Evolutionary conservation across 768 basidiomycete species (phyloP), one percentile per base, ranked within the genome.

Genomic region (Boletus sp.): DNA sequence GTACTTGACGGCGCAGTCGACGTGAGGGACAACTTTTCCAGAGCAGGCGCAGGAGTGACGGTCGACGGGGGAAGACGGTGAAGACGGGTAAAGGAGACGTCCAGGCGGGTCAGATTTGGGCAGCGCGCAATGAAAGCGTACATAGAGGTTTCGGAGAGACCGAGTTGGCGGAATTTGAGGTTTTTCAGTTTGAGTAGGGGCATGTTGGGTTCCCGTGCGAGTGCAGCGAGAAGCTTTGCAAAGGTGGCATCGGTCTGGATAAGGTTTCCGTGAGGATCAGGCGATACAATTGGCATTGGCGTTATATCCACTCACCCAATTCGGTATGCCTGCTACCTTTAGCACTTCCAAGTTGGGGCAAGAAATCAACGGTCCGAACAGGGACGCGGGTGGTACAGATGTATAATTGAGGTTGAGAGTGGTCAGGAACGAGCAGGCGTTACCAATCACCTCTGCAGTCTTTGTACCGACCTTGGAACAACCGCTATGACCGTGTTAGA

Each of bases 11-110:
- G 69, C 4, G 65, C 65, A 0, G 84, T 85, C 5, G 85, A 85
- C 1, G 84, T 85, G 28, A 89, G 67, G 3, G 80, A 80, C n/a
- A 90, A 71, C 63, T 90, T 90, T 60, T 84, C 80, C 30, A 89
- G 69, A 5, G 64, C 44, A 39, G 63, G 49, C 3, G 55, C 33
- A 32, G 52, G 7, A 4, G 30, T 24, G 18, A 29, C 24, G n/a
- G 37, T 32, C 9, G 50, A 33, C 7, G 49, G 45, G 4, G 65
- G 56, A n/a, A 73, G 73, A 42, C 77, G 80, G 45, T 73, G 80
- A 33, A 86, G 65, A 14, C 63, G 62, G 2, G 86, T 90, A 70
- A 87, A 90, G 6, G 88, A 88, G 15, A 85, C 61, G 59, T 90
- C 88, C 14, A 90, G 71, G 28, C 80, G 79, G 37, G 69, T 68